Base-by-base conservation (phyloP, 2,329 filamentous ascomycete genomes). In the Cladophialophora bantiana region DNA sequence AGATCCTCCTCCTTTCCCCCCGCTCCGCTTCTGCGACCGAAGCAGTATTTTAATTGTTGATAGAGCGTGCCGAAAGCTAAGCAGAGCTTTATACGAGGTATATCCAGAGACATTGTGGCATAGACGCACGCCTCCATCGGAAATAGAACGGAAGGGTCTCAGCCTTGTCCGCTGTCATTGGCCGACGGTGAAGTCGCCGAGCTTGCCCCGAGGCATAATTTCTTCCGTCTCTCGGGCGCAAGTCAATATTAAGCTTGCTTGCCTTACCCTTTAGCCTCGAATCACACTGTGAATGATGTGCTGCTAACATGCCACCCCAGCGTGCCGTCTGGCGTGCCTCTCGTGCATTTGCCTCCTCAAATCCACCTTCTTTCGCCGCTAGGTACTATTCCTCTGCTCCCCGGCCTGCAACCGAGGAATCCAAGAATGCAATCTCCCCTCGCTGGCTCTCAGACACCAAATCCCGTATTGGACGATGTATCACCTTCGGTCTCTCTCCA, bases 371-470 rank as follows among this genome's bases (percentile, higher is more conserved):
- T 13, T 32, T 12, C 10, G 15, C 35, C 12, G 5, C 52, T 20
- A 42, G 56, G 5, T 40, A 42, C 35, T 62, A 62, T 45, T 69
- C 54, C 45, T 64, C 67, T 12, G 40, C 45, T n/a, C 53, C 45
- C 26, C 26, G 95, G 0, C 87, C 99, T 20, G 48, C 32, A 18
- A 38, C 59, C 32, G 93, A 92, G 0, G 93, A 97, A 79, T 61
- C 35, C 34, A 64, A 57, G 26, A 57, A 42, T 42, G 59, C 69
- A 10, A 15, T 83, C 73, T 73, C 83, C 76, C 82, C 88, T 18
- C 83, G 88, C 75, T 95, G 91, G 91, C 86, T 93, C 40, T 85
- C 88, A 4, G 85, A 89, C 66, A 84, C 90, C 50, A 90, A 88
- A 74, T 74, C 81, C 13, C 85, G 91, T 18, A 80, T 94, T 34